Conservation (phyloP, 2,329 filamentous ascomycete genomes). For the Chaetomiaceae sp. region DNA sequence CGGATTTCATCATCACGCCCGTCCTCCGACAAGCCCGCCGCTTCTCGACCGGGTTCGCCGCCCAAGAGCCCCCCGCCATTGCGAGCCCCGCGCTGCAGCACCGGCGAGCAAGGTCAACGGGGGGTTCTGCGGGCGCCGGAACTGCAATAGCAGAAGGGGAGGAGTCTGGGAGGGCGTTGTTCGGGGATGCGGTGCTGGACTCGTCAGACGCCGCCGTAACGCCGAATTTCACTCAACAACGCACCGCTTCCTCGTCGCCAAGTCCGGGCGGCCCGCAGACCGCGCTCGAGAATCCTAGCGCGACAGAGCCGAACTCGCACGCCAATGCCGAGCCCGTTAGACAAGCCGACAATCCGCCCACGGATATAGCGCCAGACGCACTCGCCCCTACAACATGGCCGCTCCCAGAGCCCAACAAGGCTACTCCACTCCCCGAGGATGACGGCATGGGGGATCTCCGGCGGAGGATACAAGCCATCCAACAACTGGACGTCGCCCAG, state of each 20-base stretch:
- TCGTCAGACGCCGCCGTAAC: not conserved
- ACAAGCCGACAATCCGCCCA: not conserved
- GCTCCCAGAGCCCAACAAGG: not conserved
- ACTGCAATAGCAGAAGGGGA: conserved; percentile 26
- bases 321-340: not conserved
- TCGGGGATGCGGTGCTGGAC: not conserved
- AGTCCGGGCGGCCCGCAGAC: not conserved
- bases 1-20: conserved; percentile 62
- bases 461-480: conserved; percentile 64
- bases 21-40: conserved; percentile 62
- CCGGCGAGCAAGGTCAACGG: conserved; percentile 18
- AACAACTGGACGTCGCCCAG: conserved; percentile 53
- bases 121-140: conserved; percentile 23
- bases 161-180: conserved; percentile 7
- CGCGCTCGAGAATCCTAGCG: not conserved
- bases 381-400: not conserved
- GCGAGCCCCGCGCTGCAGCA: conserved; percentile 27
- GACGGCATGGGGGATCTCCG: conserved; percentile 71
- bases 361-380: not conserved
- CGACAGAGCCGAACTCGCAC: not conserved
- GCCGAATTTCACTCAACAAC: not conserved
- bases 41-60: conserved; percentile 45
- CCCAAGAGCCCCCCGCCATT: conserved; percentile 31
- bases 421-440: conserved; percentile 58
- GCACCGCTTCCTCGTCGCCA: not conserved